Base-by-base conservation (phyloP, 352 stramenopile genomes). In the Phytophthora brassicae region DNA sequence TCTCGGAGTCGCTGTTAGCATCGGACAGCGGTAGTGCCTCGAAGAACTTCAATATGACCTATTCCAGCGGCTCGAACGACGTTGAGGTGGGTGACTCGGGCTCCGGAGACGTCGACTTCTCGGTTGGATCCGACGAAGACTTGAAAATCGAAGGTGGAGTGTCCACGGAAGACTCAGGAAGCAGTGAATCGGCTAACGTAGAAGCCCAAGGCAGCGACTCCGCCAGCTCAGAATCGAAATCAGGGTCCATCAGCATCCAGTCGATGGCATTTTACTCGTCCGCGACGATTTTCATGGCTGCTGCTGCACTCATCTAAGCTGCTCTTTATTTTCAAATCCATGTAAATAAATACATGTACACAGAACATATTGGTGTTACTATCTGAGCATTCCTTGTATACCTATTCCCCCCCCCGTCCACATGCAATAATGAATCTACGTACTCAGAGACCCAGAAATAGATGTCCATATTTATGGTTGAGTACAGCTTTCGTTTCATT, bases 341-440 rank as follows among this genome's bases (percentile, higher is more conserved):
- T 60, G 41, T 60, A 57, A 63, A 54, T 44, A n/a, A n/a, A n/a
- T n/a, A n/a, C n/a, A n/a, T n/a, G n/a, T n/a, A 65, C 29, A 63
- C 24, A 55, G 4, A 43, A 29, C 53, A 66, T 66, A 19, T 33
- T 66, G 31, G 17, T 55, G 29, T 36, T 23, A 19, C 22, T 22
- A 36, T 56, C 13, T 17, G 33, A 9, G 1, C 12, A 42, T 17
- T 45, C 9, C 48, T 44, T 12, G 4, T 26, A 19, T 23, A 19
- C 5, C 12, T 42, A 20, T 6, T 7, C 35, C 7, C 20, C 8
- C 14, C 19, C 17, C n/a, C n/a, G n/a, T 5, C 47, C 26, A n/a
- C n/a, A n/a, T n/a, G n/a, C 33, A 11, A 9, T 42, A n/a, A n/a
- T 44, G 48, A 56, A 56, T 56, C 48, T 56, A n/a, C n/a, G n/a